phyloP scores from a whole-genome alignment of 441 rosid species.

The Arabidopsis lyrata region DNA sequence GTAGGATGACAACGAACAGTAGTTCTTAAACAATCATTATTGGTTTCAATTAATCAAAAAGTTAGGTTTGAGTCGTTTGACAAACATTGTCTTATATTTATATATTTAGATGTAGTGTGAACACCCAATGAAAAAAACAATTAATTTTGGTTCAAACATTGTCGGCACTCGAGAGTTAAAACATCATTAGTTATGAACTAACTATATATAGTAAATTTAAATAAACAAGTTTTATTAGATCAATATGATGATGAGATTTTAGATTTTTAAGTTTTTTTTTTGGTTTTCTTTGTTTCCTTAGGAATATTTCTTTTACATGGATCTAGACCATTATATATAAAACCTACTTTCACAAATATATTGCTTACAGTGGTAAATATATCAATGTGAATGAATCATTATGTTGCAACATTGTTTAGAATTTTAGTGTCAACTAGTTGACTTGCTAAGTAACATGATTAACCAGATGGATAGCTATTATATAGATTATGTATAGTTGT shows the following conservation, averaged over 20 bases:
- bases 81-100: neutral
- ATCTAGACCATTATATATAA: neutral
- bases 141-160: constrained; percentile 24
- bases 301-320: neutral
- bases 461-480: neutral
- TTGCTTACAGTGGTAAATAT: neutral
- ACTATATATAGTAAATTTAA: neutral
- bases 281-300: neutral
- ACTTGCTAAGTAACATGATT: neutral
- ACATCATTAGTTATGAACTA: constrained; percentile 11
- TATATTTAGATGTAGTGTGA: constrained; percentile 33
- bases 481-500: too few relatives aligned
- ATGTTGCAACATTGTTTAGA: neutral
- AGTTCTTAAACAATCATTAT: constrained; percentile 21
- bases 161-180: constrained; percentile 31
- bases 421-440: neutral
- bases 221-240: neutral
- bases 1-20: constrained; percentile 25
- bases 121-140: constrained; percentile 23
- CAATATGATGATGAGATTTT: neutral
- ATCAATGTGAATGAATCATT: constrained; percentile 3
- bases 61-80: constrained; percentile 34
- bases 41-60: constrained; percentile 14
- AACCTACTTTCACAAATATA: neutral
- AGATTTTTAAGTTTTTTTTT: neutral